Conservation (phyloP, 768 basidiomycete species). For the Cystobasidium ongulense region DNA sequence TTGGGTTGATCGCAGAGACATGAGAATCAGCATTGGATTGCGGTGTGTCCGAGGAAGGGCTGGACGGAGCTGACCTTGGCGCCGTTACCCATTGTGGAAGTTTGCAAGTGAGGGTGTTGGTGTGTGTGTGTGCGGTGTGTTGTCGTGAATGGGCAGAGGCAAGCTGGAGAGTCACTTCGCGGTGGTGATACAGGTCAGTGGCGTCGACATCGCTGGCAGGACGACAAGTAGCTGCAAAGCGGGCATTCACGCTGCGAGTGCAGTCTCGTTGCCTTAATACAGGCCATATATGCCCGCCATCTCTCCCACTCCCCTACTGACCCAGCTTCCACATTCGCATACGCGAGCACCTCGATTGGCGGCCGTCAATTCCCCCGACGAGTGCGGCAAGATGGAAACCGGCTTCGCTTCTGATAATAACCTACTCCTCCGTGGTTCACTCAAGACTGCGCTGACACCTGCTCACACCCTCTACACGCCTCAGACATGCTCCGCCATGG, state of each 20-base stretch:
- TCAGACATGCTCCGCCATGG: not conserved
- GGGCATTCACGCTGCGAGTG: no score
- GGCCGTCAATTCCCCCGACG: not conserved
- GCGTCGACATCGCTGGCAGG: no score
- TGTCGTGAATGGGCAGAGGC: not conserved
- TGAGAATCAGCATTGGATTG: not conserved
- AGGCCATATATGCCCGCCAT: no score
- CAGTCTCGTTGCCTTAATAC: no score
- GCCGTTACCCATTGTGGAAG: conserved; percentile 28
- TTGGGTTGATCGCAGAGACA: not conserved
- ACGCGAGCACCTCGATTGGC: not conserved
- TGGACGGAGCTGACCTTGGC: conserved; percentile 7
- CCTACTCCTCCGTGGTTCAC: no score
- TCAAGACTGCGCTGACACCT: no score
- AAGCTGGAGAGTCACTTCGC: no score
- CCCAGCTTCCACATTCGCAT: not conserved
- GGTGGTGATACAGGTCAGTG: no score
- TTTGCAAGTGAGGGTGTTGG: not conserved
- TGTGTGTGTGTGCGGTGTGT: not conserved
- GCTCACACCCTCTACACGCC: not conserved
- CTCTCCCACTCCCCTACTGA: no score
- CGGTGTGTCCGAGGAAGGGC: not conserved
- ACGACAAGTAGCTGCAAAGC: no score
- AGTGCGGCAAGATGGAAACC: not conserved
- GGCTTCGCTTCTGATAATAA: not conserved